These are phyloP conservation scores for Nitzschia sp. DNA, from an alignment of 108 stramenopile species.

Conservation along the genomic window DNA sequence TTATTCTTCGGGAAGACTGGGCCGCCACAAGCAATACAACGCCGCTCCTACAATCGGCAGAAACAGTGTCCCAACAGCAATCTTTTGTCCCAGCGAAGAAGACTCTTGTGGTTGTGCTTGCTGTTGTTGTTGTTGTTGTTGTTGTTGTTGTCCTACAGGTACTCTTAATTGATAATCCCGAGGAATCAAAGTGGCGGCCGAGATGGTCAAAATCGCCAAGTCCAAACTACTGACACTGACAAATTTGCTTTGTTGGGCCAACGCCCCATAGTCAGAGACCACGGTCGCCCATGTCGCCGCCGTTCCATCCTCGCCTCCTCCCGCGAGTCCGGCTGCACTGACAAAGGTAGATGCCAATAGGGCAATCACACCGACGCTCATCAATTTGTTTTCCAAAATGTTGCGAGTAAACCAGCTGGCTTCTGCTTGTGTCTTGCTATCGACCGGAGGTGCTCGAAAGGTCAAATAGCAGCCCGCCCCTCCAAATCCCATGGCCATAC, in stretches of 20 bases:
- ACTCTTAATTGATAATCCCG: slow-evolving; percentile 51
- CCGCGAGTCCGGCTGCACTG: not conserved
- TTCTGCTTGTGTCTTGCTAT: slow-evolving; percentile 24
- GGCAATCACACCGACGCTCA: slow-evolving; percentile 36
- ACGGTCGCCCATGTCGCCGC: not conserved
- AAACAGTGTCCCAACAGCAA: slow-evolving; percentile 49
- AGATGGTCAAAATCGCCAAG: slow-evolving; percentile 44
- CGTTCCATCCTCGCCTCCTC: not conserved
- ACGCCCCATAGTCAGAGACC: slow-evolving; percentile 23
- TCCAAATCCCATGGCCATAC: slow-evolving; percentile 51
- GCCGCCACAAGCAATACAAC: slow-evolving; percentile 58
- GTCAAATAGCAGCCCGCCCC: slow-evolving; percentile 47
- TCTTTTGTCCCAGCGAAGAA: slow-evolving; percentile 2
- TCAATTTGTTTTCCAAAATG: slow-evolving; percentile 62
- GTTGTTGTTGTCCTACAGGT: not conserved
- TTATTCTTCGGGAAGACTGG: slow-evolving; percentile 30
- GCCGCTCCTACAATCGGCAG: slow-evolving; percentile 56
- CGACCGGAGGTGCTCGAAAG: slow-evolving; percentile 41
- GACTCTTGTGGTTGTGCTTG: not conserved
- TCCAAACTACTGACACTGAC: slow-evolving; percentile 58
- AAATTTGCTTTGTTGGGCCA: slow-evolving; percentile 41
- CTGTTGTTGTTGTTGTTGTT: not conserved
- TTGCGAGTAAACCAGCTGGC: slow-evolving; percentile 67
- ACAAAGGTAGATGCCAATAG: slow-evolving; percentile 15
- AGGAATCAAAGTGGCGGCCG: slow-evolving; percentile 52